Evolutionary conservation across 805 yeast species (phyloP), one percentile per base, ranked within the genome.

Genomic region (Ogataea methanolica): DNA sequence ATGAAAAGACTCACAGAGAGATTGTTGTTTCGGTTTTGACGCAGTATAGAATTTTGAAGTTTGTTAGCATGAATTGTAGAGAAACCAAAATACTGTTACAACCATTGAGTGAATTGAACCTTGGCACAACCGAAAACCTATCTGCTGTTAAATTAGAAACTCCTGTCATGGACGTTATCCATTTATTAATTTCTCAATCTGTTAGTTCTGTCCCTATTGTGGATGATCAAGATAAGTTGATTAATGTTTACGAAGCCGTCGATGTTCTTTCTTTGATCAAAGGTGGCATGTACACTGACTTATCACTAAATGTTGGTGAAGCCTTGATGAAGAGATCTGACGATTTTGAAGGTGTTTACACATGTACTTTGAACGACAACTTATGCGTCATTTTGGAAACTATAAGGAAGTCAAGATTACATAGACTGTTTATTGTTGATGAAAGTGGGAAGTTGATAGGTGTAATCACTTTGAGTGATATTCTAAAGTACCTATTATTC

Each of bases 311-410:
- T 49, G 97, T 94, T 4, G 99, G 99, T 3, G 97, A 94, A 66
- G 98, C 98, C 0, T 72, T 94, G 45, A 80, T 94, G 82, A 82
- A 96, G 67, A 75, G 96, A 62, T 83, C 96, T 4, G 97, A 91
- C 57, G 97, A 94, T 63, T 94, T 92, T 59, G 98, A 94, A 67
- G 99, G 99, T 49, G 98, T 94, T 14, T 88, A 90, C 68, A 94
- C 98, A 0, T 94, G 99, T 68, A 88, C 97, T 0, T 75, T 82
- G 54, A 78, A 82, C 56, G 99, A 94, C 65, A 77, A 91, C 53
- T 71, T 94, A 48, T 85, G 92, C 51, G 88, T 96, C 15, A 85
- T 94, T 48, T 78, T 94, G 82, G 97, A 91, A 63, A 91, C 96
- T 34, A 89, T 94, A 50, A 79, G 97, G 59, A 86, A 90, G 57